phyloP scores from a whole-genome alignment of 768 basidiomycete genomes.

The Naematelia encephala region DNA sequence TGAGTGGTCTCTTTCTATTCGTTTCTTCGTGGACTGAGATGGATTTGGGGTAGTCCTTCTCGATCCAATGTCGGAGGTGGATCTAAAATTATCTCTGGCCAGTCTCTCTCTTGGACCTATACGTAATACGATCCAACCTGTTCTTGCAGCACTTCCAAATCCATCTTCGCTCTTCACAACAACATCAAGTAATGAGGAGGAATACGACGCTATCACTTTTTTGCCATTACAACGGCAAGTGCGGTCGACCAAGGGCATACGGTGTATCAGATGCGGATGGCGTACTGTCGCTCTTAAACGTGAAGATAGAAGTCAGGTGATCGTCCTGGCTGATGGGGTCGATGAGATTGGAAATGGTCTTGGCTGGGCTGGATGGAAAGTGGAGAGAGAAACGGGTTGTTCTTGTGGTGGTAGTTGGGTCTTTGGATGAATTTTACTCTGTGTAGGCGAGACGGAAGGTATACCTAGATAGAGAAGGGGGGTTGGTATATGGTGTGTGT shows the following conservation, averaged over 20 bases:
- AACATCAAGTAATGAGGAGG: slow-evolving; percentile 4
- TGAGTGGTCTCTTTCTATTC: not conserved
- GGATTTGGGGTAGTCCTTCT: not conserved
- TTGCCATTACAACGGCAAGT: not conserved
- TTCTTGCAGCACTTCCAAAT: slow-evolving; percentile 17
- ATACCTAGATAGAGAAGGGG: too few relatives aligned
- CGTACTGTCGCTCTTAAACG: not conserved
- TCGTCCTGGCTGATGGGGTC: not conserved
- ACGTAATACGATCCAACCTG: not conserved
- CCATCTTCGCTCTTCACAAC: slow-evolving; percentile 27
- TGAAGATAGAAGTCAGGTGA: not conserved
- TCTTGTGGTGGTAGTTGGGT: slow-evolving; percentile 39
- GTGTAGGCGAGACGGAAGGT: too few relatives aligned
- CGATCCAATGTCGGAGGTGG: not conserved
- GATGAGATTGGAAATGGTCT: not conserved
- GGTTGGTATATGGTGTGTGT: too few relatives aligned
- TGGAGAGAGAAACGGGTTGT: slow-evolving; percentile 20
- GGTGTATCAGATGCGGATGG: slow-evolving; percentile 14
- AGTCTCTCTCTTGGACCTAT: slow-evolving; percentile 7
- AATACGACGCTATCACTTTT: not conserved
- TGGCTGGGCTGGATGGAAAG: slow-evolving; percentile 22
- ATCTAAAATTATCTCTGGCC: slow-evolving; percentile 6
- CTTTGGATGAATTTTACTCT: too few relatives aligned
- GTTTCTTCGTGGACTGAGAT: not conserved
- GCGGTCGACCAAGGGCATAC: not conserved